Conservation (phyloP, 495 filamentous ascomycete species). For the Aspergillus biplanus region DNA sequence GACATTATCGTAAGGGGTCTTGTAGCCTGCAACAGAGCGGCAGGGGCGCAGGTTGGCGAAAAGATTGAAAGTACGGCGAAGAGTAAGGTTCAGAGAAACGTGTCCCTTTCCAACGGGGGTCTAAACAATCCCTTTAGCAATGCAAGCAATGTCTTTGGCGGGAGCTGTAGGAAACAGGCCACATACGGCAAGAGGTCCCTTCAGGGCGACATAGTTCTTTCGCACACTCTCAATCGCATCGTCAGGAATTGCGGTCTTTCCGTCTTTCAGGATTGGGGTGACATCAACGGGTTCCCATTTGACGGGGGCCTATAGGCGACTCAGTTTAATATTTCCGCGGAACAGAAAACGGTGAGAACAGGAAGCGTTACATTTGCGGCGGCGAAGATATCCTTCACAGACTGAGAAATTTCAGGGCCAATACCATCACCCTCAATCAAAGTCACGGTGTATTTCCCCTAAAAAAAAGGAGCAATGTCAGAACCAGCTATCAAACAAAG, state of each 20-base stretch:
- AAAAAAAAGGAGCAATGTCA: constrained; percentile 18
- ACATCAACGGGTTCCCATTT: constrained; percentile 98
- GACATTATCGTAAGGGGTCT: constrained; percentile 97
- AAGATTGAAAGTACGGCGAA: constrained; percentile 98
- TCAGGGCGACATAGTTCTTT: constrained; percentile 93
- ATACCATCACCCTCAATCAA: constrained; percentile 99
- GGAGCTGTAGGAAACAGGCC: constrained; percentile 3
- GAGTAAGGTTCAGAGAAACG: constrained; percentile 97
- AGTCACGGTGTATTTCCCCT: constrained; percentile 95
- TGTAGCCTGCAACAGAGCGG: constrained; percentile 93
- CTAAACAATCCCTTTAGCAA: constrained; percentile 49
- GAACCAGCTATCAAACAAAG: not conserved
- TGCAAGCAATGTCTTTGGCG: constrained; percentile 27
- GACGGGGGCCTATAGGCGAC: constrained; percentile 75
- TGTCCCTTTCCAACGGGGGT: constrained; percentile 98
- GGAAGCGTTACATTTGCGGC: constrained; percentile 76
- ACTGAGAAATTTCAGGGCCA: constrained; percentile 94
- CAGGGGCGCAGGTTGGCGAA: constrained; percentile 99
- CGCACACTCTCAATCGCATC: constrained; percentile 88
- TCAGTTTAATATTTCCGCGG: constrained; percentile 29
- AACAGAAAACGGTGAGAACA: constrained; percentile 18
- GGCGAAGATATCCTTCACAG: constrained; percentile 95
- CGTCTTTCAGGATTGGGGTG: constrained; percentile 87
- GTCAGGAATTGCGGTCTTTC: constrained; percentile 88
- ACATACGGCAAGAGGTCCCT: constrained; percentile 93